These are phyloP conservation scores for Elongisporangium undulatum DNA, from an alignment of 352 stramenopile species.

Conservation along the genomic window DNA sequence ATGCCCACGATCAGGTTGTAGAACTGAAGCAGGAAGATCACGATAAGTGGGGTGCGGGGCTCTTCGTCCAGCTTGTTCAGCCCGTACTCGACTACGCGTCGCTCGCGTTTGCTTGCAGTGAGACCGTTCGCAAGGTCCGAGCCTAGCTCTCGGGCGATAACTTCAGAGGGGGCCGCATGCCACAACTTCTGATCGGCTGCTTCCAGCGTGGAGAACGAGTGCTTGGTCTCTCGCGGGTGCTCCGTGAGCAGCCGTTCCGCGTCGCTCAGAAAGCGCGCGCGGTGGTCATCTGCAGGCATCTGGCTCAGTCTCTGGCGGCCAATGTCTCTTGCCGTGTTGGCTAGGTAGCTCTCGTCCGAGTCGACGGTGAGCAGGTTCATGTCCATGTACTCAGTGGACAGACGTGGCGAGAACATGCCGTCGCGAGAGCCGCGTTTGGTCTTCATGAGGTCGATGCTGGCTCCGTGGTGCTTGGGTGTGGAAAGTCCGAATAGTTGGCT, in stretches of 20 bases:
- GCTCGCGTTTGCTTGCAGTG: slow-evolving; percentile 8
- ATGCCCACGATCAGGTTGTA: slow-evolving; percentile 45
- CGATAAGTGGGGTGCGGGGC: slow-evolving; percentile 24
- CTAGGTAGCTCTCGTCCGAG: background rate
- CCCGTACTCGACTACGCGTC: slow-evolving; percentile 16
- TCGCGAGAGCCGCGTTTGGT: background rate
- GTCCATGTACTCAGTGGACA: slow-evolving; percentile 2
- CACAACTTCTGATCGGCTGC: slow-evolving; percentile 14
- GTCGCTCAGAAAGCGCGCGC: slow-evolving; percentile 21
- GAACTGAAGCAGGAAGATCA: slow-evolving; percentile 48
- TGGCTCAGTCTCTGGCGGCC: slow-evolving; percentile 27
- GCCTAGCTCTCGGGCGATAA: slow-evolving; percentile 16
- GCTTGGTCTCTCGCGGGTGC: slow-evolving; percentile 10
- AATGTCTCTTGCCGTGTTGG: background rate
- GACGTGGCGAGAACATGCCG: background rate
- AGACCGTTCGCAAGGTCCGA: slow-evolving; percentile 22
- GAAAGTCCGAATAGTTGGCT: background rate
- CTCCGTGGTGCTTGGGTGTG: background rate
- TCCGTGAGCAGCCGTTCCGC: slow-evolving; percentile 17
- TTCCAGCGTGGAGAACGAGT: slow-evolving; percentile 18
- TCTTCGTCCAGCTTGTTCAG: slow-evolving; percentile 36
- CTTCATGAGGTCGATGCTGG: background rate
- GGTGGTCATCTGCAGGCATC: slow-evolving; percentile 24
- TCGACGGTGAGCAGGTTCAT: background rate
- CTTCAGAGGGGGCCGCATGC: slow-evolving; percentile 12